phyloP scores from a whole-genome alignment of 306 rosid species.

The Erythrophleum fordii region DNA sequence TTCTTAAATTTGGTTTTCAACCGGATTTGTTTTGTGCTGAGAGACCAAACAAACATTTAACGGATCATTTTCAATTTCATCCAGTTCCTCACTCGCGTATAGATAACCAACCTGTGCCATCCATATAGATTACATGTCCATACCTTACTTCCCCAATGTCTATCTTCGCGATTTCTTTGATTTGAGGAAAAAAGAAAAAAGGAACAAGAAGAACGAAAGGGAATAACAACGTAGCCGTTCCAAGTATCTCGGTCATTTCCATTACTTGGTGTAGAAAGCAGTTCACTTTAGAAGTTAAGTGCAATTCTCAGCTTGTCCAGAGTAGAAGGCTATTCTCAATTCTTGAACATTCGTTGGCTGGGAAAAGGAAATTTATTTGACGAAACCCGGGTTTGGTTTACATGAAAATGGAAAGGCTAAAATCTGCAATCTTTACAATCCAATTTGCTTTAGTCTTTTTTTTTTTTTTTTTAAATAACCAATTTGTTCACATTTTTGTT shows the following conservation, averaged over 20 bases:
- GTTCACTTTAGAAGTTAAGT: constrained; percentile 23
- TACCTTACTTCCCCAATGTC: constrained; percentile 36
- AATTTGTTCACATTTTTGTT: no score
- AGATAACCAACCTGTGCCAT: constrained; percentile 50
- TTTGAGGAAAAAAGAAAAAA: background rate
- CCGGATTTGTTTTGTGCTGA: background rate
- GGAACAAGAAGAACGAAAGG: background rate
- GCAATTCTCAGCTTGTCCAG: constrained; percentile 17
- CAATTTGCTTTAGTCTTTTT: constrained; percentile 37
- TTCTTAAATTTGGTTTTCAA: constrained; percentile 26
- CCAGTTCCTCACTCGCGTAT: constrained; percentile 28
- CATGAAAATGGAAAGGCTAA: background rate
- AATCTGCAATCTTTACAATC: constrained; percentile 32
- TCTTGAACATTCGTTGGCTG: background rate
- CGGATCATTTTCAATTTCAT: background rate
- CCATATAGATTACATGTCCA: constrained; percentile 42
- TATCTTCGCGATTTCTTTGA: constrained; percentile 36
- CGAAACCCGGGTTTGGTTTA: constrained; percentile 46
- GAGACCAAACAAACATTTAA: background rate
- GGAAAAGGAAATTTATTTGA: constrained; percentile 27
- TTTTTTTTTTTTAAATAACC: no score
- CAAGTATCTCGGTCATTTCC: background rate
- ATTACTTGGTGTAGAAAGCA: background rate
- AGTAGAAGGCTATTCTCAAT: constrained; percentile 19
- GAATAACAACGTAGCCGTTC: background rate